These are phyloP conservation scores for Candida nonsorbophila DNA, from an alignment of 805 yeast species.

Conservation along the genomic window DNA sequence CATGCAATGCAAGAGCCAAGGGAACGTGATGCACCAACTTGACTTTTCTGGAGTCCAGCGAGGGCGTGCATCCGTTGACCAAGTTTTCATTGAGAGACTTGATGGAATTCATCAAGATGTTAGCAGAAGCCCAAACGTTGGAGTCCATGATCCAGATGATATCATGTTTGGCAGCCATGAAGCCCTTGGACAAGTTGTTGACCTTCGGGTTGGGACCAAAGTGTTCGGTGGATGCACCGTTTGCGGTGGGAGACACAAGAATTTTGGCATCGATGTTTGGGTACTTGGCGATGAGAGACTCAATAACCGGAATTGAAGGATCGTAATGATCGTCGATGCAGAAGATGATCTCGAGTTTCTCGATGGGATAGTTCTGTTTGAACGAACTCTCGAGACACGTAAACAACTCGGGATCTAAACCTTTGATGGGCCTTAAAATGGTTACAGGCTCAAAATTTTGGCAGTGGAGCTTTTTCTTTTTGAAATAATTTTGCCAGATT, in stretches of 20 bases:
- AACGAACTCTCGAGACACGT: conserved; percentile 65
- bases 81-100: conserved; percentile 41
- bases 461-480: conserved; percentile 4
- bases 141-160: conserved; percentile 83
- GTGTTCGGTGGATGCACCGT: conserved; percentile 22
- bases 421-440: conserved; percentile 77
- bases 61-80: conserved; percentile 43
- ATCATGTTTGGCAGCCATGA: conserved; percentile 60
- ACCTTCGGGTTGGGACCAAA: conserved; percentile 89
- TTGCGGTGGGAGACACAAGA: conserved; percentile 41
- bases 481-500: conserved; percentile 25
- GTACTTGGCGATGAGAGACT: conserved; percentile 44
- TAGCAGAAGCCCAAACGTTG: conserved; percentile 72
- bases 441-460: conserved; percentile 46
- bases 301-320: conserved; percentile 57
- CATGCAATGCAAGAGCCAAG: conserved; percentile 42
- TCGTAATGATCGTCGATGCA: conserved; percentile 66
- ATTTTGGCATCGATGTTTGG: conserved; percentile 56
- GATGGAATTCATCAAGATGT: conserved; percentile 63
- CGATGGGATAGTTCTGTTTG: conserved; percentile 58
- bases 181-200: conserved; percentile 82
- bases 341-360: conserved; percentile 62
- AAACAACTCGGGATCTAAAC: conserved; percentile 71
- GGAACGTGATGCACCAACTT: conserved; percentile 82
- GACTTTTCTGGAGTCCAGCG: conserved; percentile 34